Conservation (phyloP, 2,329 filamentous ascomycete species). For the Nemania sp. region DNA sequence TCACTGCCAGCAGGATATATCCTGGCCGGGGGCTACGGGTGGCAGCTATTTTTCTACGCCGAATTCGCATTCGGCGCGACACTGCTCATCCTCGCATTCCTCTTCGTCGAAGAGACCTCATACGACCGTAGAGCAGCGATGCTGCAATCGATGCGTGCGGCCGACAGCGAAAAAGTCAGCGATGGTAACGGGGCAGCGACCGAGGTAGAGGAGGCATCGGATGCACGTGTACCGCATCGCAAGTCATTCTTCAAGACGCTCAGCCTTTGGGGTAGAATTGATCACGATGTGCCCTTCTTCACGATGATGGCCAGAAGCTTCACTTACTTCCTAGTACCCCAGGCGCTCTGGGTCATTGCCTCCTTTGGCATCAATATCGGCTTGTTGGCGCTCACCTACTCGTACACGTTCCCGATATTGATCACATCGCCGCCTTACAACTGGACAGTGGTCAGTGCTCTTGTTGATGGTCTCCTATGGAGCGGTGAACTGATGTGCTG, state of each 20-base stretch:
- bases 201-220: constrained; percentile 2
- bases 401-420: constrained; percentile 50
- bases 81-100: constrained; percentile 50
- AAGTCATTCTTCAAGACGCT: constrained; percentile 47
- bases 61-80: constrained; percentile 58
- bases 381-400: constrained; percentile 50
- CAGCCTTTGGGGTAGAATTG: constrained; percentile 45
- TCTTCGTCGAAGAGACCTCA: constrained; percentile 57
- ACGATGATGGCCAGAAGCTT: constrained; percentile 48
- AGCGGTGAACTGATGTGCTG: constrained; percentile 5
- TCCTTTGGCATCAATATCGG: constrained; percentile 53
- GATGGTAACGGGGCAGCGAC: constrained; percentile 26
- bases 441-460: constrained; percentile 44
- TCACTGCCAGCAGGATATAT: constrained; percentile 65
- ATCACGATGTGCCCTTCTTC: constrained; percentile 47
- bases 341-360: constrained; percentile 50
- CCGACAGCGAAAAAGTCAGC: constrained; percentile 32
- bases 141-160: constrained; percentile 22
- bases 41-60: constrained; percentile 65
- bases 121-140: constrained; percentile 43
- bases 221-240: constrained; percentile 36
- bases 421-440: constrained; percentile 48
- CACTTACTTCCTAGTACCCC: constrained; percentile 49
- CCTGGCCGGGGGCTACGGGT: constrained; percentile 60
- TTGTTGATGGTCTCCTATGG: not conserved